These are phyloP conservation scores for Zalaria sp. DNA, from an alignment of 2,329 filamentous ascomycete genomes.

Conservation along the genomic window DNA sequence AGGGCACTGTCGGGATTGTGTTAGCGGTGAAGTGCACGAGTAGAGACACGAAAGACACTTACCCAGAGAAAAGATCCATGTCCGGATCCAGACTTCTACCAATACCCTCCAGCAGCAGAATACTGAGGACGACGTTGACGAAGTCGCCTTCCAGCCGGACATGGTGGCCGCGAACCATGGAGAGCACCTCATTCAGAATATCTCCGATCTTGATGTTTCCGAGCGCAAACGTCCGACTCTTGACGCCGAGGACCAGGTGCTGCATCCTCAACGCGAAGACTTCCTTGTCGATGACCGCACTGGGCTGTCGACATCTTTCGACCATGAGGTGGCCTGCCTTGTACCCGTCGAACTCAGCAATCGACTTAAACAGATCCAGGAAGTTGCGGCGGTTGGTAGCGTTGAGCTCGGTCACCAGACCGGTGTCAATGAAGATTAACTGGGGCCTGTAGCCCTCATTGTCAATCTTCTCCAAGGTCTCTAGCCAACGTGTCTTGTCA, in stretches of 20 bases:
- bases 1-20: conserved; percentile 49
- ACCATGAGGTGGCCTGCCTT: conserved; percentile 93
- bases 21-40: conserved; percentile 2
- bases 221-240: conserved; percentile 77
- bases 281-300: conserved; percentile 76
- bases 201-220: conserved; percentile 95
- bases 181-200: conserved; percentile 76
- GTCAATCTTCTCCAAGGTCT: conserved; percentile 63
- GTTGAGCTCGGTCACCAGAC: conserved; percentile 87
- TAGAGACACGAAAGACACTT: conserved; percentile 13
- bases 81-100: conserved; percentile 75
- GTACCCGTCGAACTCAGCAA: conserved; percentile 95
- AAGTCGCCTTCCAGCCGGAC: conserved; percentile 94
- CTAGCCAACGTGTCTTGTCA: conserved; percentile 50
- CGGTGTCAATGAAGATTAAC: conserved; percentile 93
- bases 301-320: conserved; percentile 81
- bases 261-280: conserved; percentile 95
- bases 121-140: conserved; percentile 94
- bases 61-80: conserved; percentile 71
- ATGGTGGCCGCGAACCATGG: conserved; percentile 85
- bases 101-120: conserved; percentile 85
- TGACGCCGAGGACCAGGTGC: conserved; percentile 81
- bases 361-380: conserved; percentile 84
- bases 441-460: conserved; percentile 83
- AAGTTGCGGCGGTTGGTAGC: conserved; percentile 78